Percentiles rank a stretch among this genome's conserved stretches.
phyloP scores from a whole-genome alignment of 164 flowering plant species.

The Vitis riparia region DNA sequence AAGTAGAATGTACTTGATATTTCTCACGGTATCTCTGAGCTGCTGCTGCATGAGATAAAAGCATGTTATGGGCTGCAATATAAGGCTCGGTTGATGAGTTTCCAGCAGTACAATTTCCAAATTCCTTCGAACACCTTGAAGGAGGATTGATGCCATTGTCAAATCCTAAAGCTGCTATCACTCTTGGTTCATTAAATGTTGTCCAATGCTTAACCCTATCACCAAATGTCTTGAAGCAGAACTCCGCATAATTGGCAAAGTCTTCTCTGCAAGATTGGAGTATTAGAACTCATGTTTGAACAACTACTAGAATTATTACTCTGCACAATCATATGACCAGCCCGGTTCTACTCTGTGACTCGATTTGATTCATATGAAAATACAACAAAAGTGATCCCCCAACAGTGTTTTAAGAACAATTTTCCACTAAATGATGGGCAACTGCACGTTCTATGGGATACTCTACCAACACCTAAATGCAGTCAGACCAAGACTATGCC shows the following conservation, averaged over 20 bases:
- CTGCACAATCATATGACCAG: too few relatives aligned
- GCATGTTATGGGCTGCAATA: constrained; percentile 64
- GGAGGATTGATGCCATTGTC: constrained; percentile 70
- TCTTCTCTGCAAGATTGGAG: constrained; percentile 6
- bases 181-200: constrained; percentile 46
- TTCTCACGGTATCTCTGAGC: constrained; percentile 63
- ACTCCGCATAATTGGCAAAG: constrained; percentile 19
- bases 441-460: too few relatives aligned
- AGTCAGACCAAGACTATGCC: too few relatives aligned
- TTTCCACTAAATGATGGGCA: too few relatives aligned
- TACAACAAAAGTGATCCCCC: too few relatives aligned
- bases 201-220: constrained; percentile 37
- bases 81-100: constrained; percentile 78
- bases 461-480: too few relatives aligned
- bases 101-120: constrained; percentile 66
- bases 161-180: constrained; percentile 74
- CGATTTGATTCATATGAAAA: too few relatives aligned
- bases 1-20: constrained; percentile 41
- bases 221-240: constrained; percentile 34
- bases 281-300: not conserved
- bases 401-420: too few relatives aligned
- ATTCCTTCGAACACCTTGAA: constrained; percentile 60
- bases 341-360: too few relatives aligned
- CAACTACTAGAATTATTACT: too few relatives aligned
- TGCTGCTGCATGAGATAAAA: constrained; percentile 65